phyloP scores from a whole-genome alignment of 2,329 filamentous ascomycete species.

The Pezicula rhizophila region DNA sequence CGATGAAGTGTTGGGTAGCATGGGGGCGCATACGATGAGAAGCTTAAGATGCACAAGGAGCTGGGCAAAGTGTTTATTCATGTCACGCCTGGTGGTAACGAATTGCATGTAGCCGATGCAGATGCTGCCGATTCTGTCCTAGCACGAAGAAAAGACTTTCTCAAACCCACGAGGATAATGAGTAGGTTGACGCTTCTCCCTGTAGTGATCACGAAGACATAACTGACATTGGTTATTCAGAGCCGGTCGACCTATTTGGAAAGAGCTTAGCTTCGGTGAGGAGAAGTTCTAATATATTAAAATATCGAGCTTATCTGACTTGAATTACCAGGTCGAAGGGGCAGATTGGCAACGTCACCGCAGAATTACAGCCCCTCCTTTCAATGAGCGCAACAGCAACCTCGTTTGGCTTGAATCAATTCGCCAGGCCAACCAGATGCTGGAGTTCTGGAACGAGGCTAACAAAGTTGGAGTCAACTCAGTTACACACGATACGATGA shows the following conservation, averaged over 20 bases:
- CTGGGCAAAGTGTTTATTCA: constrained; percentile 6
- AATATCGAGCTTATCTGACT: not conserved
- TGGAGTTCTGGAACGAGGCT: constrained; percentile 15
- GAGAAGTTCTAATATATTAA: not conserved
- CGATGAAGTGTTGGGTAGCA: not conserved
- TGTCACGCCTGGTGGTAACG: constrained; percentile 2
- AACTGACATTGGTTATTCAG: not conserved
- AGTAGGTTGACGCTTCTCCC: not conserved
- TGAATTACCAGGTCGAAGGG: not conserved
- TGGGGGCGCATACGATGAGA: constrained; percentile 3
- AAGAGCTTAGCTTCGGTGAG: not conserved
- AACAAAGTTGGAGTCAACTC: constrained; percentile 6
- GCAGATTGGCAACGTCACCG: constrained; percentile 27
- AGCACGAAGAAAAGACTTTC: not conserved
- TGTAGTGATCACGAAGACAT: not conserved
- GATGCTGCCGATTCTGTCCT: not conserved
- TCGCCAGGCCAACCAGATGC: constrained; percentile 28
- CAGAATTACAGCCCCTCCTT: constrained; percentile 33
- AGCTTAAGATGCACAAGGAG: not conserved
- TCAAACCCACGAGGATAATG: not conserved
- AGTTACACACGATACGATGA: constrained; percentile 37
- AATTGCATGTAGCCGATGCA: constrained; percentile 6
- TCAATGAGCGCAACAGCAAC: constrained; percentile 36
- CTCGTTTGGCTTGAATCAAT: constrained; percentile 33
- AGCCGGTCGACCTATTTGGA: not conserved